Base-by-base conservation (phyloP, 2,329 filamentous ascomycete genomes). In the Cladosporium sp. region DNA sequence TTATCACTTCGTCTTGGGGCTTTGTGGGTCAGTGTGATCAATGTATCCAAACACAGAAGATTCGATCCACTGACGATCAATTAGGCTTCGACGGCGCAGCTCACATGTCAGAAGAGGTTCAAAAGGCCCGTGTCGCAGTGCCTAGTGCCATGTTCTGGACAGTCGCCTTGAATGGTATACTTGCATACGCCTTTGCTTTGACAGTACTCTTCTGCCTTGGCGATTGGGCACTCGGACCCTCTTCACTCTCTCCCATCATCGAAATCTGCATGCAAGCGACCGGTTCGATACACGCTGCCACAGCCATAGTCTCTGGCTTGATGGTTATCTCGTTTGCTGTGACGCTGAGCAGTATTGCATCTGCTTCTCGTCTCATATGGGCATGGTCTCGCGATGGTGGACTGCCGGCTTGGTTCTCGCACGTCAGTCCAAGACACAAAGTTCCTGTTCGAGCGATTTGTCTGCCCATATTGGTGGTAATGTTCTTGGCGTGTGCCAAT, bases 341-440 rank as follows among this genome's bases (percentile, higher is more conserved):
- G 47, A 59, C 58, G 1, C 42, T 62, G 15, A 60, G 56, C 10
- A 58, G 56, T 5, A 59, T 60, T 15, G 64, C 63, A 6, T 66
- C 62, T 4, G 56, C 62, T 39, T 66, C 64, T 7, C 59, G 63
- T 20, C 59, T 65, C 10, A 65, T 57, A n/a, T 66, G 65, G 65
- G 60, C 58, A 15, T 66, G 62, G 63, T 62, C 65, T n/a, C 59
- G 65, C 47, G 65, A 66, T 44, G 63, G 65, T n/a, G 65, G 57
- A 7, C 48, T 66, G 19, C 64, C 65, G 5, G 56, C 58, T 22
- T 61, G 60, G 49, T 60, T 68, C 24, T 59, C 66, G 19, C 59
- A 68, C 39, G 62, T 68, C 40, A 59, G 61, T 54, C 25, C 39
- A 3, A 37, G 51, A n/a, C 61, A 64, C 34, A 56, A 60, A 37